A percentile compares a stretch with the other conserved stretches of the same genome.
Conservation (phyloP, 1,284 basidiomycete genomes). For the Pseudozyma sp. region DNA sequence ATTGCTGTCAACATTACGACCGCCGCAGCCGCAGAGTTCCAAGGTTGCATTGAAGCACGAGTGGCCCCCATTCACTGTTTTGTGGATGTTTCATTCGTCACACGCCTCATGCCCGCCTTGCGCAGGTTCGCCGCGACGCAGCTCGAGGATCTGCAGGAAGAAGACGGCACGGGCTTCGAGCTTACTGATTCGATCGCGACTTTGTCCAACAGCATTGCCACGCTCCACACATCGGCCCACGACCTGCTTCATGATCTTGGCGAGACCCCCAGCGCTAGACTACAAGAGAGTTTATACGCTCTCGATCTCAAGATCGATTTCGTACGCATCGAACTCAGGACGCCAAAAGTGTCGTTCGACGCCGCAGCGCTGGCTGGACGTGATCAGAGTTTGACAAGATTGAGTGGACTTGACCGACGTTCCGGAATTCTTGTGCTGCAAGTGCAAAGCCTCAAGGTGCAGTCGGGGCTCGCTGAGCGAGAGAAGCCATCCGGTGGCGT, state of each 20-base stretch:
- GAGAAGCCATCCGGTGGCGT: slow-evolving; percentile 4
- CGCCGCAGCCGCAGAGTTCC: neutral
- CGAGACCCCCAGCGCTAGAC: neutral
- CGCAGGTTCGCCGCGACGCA: slow-evolving; percentile 31
- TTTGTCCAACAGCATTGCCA: slow-evolving; percentile 34
- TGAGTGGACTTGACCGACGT: slow-evolving; percentile 34
- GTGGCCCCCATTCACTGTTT: slow-evolving; percentile 53
- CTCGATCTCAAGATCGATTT: slow-evolving; percentile 29
- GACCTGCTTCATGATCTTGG: slow-evolving; percentile 12
- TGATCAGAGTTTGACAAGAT: slow-evolving; percentile 12
- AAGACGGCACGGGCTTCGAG: neutral
- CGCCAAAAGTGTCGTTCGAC: slow-evolving; percentile 33
- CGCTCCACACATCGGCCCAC: slow-evolving; percentile 28
- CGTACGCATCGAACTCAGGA: slow-evolving; percentile 45
- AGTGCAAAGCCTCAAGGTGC: slow-evolving; percentile 19
- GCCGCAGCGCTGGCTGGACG: slow-evolving; percentile 20
- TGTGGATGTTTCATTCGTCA: slow-evolving; percentile 47
- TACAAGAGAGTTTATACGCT: slow-evolving; percentile 7
- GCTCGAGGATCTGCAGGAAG: slow-evolving; percentile 14
- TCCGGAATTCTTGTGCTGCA: slow-evolving; percentile 52
- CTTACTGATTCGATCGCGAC: slow-evolving; percentile 38
- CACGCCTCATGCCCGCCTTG: slow-evolving; percentile 44
- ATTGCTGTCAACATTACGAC: slow-evolving; percentile 5
- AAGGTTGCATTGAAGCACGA: slow-evolving; percentile 7
- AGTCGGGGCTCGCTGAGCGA: slow-evolving; percentile 16